Evolutionary conservation across 192 early-diverging fungal species (phyloP), one percentile per base, ranked within the genome.

Genomic region (Backusella westeae): DNA sequence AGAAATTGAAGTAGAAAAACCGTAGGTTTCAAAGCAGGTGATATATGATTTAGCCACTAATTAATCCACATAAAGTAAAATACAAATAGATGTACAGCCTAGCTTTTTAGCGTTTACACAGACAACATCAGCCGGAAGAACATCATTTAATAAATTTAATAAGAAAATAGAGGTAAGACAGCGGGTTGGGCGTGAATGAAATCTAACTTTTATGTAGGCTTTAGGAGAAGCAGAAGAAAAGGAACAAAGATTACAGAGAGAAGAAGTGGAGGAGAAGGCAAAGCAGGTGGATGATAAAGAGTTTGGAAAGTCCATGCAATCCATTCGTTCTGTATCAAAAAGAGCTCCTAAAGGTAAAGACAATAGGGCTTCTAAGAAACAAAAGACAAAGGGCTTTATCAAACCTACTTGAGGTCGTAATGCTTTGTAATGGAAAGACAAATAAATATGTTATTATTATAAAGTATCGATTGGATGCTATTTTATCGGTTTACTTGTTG

Each of bases 21-120:
- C 74, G 74, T 75, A 75, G 26, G 59, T 74, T 29, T 2, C 17
- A 23, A 69, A 32, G 32, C 32, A 32, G 32, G 32, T 5, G 36
- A 35, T 34, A 44, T 14, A 6, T 14, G 10, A 38, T 9, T 39
- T 10, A 9, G 0, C 4, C 42, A 4, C 15, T 44, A 15, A 17
- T 17, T 49, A 21, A 34, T 46, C 21, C 15, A 32, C 6, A 29
- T 34, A 4, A 34, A 65, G 74, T 46, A 29, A 63, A n/a, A 67
- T 75, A 46, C 74, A 42, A 66, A 67, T 75, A 59, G 74, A 75
- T 4, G 66, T 34, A 21, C 65, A 75, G 23, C 59, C 74, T 44
- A 75, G 74, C 67, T 75, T 67, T 42, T 65, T 75, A 19, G n/a
- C 41, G 36, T 75, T 75, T 46, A 21, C 44, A 67, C 56, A 63